Evolutionary conservation across 192 early-diverging fungal genomes (phyloP), one percentile per base, ranked within the genome.

Genomic region (Mortierella alpina): DNA sequence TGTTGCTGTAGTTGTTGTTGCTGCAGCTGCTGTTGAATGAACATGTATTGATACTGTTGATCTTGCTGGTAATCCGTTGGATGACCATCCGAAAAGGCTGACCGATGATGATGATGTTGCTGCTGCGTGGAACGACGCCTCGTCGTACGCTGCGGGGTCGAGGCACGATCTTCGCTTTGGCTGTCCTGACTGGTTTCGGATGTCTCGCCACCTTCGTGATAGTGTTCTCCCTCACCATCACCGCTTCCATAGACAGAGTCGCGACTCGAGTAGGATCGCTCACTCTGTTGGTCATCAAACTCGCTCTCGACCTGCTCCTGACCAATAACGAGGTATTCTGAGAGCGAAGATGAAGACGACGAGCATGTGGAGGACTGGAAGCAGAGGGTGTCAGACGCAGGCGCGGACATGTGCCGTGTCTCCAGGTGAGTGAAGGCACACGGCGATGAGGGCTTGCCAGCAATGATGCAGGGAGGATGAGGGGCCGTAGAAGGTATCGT

Each of bases 271-370:
- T 18, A 63, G 11, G 71, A 73, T 13, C 23, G 62, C 11, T 73
- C 71, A 40, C 71, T 73, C 39, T 52, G 54, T 5, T 17, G 69
- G 40, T 64, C 63, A 51, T 46, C 18, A 55, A 22, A 55, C 54
- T 80, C 69, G 2, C 46, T 60, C 42, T 80, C 77, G 40, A 69
- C 66, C 13, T 59, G 74, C 14, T 67, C 65, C 22, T 72, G 77
- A 11, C 77, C 77, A 59, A 80, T 80, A 18, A 80, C 39, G 31
- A 80, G 48, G 45, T 62, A 80, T 14, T 80, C 77, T 1, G 68
- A 79, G 7, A 79, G 59, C n/a, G 74, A 76, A 2, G 75, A 79
- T 13, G 75, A 66, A 6, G 75, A 71, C 3, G 75, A 70, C 1
- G 65, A 72, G n/a, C 42, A 59, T 2, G 50, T 50, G n/a, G 54